A percentile compares a stretch with the other conserved stretches of the same genome.
phyloP scores from a whole-genome alignment of 1,139 yeast species.

The Pichia sp. region DNA sequence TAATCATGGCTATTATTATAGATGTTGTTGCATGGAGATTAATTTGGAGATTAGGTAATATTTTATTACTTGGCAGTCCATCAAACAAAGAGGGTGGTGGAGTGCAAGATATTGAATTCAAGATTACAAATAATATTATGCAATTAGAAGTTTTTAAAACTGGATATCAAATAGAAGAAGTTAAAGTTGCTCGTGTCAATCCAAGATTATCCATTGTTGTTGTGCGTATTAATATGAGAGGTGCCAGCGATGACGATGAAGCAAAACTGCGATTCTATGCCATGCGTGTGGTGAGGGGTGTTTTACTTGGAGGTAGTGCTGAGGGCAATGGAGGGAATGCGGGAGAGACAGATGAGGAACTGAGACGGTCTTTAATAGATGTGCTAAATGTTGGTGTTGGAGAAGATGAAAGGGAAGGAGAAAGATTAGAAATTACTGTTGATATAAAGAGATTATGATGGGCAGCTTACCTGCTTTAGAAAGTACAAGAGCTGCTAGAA shows the following conservation, averaged over 20 bases:
- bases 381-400: constrained; percentile 21
- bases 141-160: constrained; percentile 45
- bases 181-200: constrained; percentile 57
- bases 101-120: constrained; percentile 28
- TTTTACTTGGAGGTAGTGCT: constrained; percentile 20
- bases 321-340: neutral
- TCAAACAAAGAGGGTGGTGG: constrained; percentile 15
- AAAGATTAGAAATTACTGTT: constrained; percentile 51
- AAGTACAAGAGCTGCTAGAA: neutral
- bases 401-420: constrained; percentile 24
- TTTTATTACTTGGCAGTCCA: constrained; percentile 50
- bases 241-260: constrained; percentile 70
- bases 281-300: constrained; percentile 38
- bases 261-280: constrained; percentile 48
- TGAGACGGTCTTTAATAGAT: constrained; percentile 30
- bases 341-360: constrained; percentile 3
- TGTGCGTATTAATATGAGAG: constrained; percentile 48
- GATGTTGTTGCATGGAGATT: constrained; percentile 50
- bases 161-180: constrained; percentile 40
- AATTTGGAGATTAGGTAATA: constrained; percentile 45
- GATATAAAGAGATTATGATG: constrained; percentile 43
- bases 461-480: neutral
- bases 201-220: constrained; percentile 54
- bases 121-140: constrained; percentile 36
- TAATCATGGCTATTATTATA: constrained; percentile 43